Conservation (phyloP, 2,329 filamentous ascomycete genomes). For the Fusarium nelsonii region DNA sequence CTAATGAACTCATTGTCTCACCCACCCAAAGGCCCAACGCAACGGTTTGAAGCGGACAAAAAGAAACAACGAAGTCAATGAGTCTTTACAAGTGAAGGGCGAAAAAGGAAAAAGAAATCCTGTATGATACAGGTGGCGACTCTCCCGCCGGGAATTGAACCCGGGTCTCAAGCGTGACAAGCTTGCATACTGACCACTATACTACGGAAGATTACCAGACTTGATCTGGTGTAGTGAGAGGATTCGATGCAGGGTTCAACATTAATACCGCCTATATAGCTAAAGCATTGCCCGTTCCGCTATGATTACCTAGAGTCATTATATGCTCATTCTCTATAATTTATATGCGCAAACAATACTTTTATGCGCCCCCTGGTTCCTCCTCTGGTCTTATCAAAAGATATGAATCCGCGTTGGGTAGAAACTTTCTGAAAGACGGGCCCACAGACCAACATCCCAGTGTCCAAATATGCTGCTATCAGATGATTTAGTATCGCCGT, state of each 20-base stretch:
- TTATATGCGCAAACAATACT: background rate
- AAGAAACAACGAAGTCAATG: too few species aligned
- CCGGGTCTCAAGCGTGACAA: constrained; percentile 29
- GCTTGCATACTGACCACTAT: constrained; percentile 30
- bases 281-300: too few species aligned
- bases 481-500: background rate
- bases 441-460: constrained; percentile 24
- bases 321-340: background rate
- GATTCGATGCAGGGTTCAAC: rapidly evolving
- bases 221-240: constrained; percentile 10
- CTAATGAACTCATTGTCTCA: too few species aligned
- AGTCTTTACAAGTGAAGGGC: too few species aligned
- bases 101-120: background rate
- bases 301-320: background rate
- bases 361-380: rapidly evolving
- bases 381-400: background rate
- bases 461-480: constrained; percentile 23
- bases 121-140: constrained; percentile 6
- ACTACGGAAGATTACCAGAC: constrained; percentile 10
- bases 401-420: constrained; percentile 1
- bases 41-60: too few species aligned
- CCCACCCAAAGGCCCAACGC: too few species aligned
- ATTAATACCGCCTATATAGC: rapidly evolving
- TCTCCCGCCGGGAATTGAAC: constrained; percentile 32
- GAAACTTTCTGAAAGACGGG: constrained; percentile 4